Conservation (phyloP, 129 eudicot species). For the Lactuca sativa region DNA sequence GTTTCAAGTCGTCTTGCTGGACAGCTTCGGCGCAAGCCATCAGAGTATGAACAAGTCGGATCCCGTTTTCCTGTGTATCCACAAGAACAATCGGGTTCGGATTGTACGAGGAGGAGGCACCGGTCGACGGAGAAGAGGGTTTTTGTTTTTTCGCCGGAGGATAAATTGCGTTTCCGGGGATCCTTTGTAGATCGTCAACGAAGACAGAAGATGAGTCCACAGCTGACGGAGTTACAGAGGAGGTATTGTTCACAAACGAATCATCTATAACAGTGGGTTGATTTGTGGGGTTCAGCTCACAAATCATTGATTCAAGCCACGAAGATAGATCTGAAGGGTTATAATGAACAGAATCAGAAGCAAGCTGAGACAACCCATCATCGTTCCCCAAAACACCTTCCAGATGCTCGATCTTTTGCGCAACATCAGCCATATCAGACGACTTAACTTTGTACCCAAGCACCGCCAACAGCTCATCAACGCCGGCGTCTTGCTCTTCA, state of each 20-base stretch:
- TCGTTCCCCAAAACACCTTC: slow-evolving; percentile 60
- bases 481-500: slow-evolving; percentile 43
- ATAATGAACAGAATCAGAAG: slow-evolving; percentile 61
- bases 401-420: slow-evolving; percentile 61
- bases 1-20: slow-evolving; percentile 42
- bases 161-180: slow-evolving; percentile 65
- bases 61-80: slow-evolving; percentile 73
- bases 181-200: slow-evolving; percentile 47
- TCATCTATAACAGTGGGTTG: background rate
- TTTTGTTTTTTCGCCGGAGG: slow-evolving; percentile 46
- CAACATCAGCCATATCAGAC: slow-evolving; percentile 73
- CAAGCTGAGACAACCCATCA: slow-evolving; percentile 48
- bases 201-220: slow-evolving; percentile 13
- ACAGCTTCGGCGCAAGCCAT: slow-evolving; percentile 94
- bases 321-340: slow-evolving; percentile 36
- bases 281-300: slow-evolving; percentile 40
- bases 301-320: slow-evolving; percentile 68
- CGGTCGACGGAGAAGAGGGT: slow-evolving; percentile 15
- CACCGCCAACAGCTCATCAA: slow-evolving; percentile 69
- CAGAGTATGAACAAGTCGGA: slow-evolving; percentile 62
- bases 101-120: slow-evolving; percentile 12
- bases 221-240: slow-evolving; percentile 7
- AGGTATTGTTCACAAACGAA: slow-evolving; percentile 18
- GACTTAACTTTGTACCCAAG: slow-evolving; percentile 69
- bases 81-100: slow-evolving; percentile 46